Evolutionary conservation across 2,329 filamentous ascomycete species (phyloP).

Genomic region (Arthrobotrys musiformis): DNA sequence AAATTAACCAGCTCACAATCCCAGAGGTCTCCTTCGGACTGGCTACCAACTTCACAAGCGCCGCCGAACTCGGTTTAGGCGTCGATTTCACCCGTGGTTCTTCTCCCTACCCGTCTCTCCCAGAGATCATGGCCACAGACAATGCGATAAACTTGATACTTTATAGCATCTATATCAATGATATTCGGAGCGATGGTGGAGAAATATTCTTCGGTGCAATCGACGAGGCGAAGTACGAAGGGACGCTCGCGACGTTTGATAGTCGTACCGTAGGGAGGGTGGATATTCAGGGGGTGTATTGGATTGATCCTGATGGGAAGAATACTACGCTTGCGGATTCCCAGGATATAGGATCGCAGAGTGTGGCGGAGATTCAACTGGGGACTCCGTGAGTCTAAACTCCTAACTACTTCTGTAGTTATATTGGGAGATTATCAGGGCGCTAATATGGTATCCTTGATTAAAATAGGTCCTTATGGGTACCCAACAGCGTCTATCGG

Average conservation of each 20-base stretch:
- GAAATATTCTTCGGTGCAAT: conserved; percentile 48
- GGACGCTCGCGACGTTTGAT: conserved; percentile 15
- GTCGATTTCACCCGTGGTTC: conserved; percentile 20
- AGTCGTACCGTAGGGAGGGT: conserved; percentile 27
- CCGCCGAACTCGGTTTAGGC: conserved; percentile 40
- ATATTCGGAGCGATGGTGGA: conserved; percentile 47
- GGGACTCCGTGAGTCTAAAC: conserved; percentile 37
- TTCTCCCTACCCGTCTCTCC: conserved; percentile 35
- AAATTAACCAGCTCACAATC: conserved; percentile 50
- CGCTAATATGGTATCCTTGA: background rate
- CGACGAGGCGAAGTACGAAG: conserved; percentile 35
- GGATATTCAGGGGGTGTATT: conserved; percentile 32
- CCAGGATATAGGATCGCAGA: background rate
- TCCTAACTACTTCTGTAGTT: background rate
- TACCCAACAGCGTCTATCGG: conserved; percentile 33
- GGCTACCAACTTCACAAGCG: conserved; percentile 43
- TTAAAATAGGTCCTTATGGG: conserved; percentile 38
- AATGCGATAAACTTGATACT: conserved; percentile 30
- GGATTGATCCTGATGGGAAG: conserved; percentile 19
- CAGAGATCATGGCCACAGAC: conserved; percentile 28
- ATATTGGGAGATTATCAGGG: background rate
- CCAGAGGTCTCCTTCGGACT: conserved; percentile 45
- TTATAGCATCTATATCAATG: conserved; percentile 47
- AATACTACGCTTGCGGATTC: conserved; percentile 25
- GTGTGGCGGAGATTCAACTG: conserved; percentile 43